A percentile compares a stretch with the other conserved stretches of the same genome.
Conservation (phyloP, 75 land plant genomes). For the Sequoiadendron giganteum region DNA sequence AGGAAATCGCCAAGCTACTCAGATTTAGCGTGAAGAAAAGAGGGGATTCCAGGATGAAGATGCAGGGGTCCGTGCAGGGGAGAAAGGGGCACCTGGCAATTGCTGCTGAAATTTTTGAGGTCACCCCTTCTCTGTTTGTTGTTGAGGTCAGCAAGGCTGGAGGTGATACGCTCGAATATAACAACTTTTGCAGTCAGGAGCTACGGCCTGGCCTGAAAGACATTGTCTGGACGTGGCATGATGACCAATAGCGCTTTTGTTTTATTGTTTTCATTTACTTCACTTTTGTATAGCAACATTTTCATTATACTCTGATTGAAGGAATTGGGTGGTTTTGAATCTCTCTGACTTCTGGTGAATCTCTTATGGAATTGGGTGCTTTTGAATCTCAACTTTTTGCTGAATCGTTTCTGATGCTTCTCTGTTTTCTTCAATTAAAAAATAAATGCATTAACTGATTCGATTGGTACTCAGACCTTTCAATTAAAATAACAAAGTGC, state of each 20-base stretch:
- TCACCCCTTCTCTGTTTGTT: slow-evolving; percentile 43
- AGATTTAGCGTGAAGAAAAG: slow-evolving; percentile 18
- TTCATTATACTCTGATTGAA: too few species aligned
- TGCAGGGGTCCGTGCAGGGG: slow-evolving; percentile 36
- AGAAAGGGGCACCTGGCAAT: slow-evolving; percentile 45
- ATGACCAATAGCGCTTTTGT: background rate
- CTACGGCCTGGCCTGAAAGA: slow-evolving; percentile 49
- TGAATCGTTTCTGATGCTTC: too few species aligned
- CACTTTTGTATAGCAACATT: too few species aligned
- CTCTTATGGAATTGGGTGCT: too few species aligned
- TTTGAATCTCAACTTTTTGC: too few species aligned
- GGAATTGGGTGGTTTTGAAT: too few species aligned
- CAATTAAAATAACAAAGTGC: too few species aligned
- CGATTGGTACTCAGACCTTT: too few species aligned
- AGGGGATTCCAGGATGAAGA: slow-evolving; percentile 20
- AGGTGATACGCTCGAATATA: slow-evolving; percentile 56
- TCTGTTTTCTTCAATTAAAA: too few species aligned
- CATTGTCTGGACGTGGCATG: slow-evolving; percentile 64
- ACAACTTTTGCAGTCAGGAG: slow-evolving; percentile 36
- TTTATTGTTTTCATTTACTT: background rate
- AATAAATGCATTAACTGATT: too few species aligned
- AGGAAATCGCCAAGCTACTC: slow-evolving; percentile 26
- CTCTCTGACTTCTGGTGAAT: too few species aligned
- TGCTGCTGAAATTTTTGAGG: slow-evolving; percentile 65
- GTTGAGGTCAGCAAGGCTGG: slow-evolving; percentile 43